Evolutionary conservation across 1,139 yeast species (phyloP), one percentile per base, ranked within the genome.

Genomic region (Blastobotrys niveus): DNA sequence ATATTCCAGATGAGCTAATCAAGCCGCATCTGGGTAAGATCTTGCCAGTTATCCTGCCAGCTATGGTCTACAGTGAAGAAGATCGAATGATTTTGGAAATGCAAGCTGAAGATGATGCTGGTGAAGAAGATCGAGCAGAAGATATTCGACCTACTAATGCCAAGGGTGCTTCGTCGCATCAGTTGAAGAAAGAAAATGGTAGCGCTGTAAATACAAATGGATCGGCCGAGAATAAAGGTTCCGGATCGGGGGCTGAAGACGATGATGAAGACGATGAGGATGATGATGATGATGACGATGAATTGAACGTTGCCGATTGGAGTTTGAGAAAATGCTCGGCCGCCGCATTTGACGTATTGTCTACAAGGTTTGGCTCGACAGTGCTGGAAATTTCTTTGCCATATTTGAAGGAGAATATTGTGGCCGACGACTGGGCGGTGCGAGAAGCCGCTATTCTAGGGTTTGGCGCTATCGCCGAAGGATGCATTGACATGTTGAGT

Each of bases 371-470:
- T 48, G 91, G 96, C 0, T 73, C 72, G 7, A 79, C 77, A 48
- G 91, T 87, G 2, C 69, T 89, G 40, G 70, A 73, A 30, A 71
- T 77, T 12, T 73, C 87, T 1, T 71, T 89, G 52, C 97, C 98
- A 2, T 68, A 82, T 18, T 70, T 91, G 45, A 85, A 85, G 60
- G 79, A 77, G 42, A 77, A 80, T 47, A 78, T 91, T 45, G 74
- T 76, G 5, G 76, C 87, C 1, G 66, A 71, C 3, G 77, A 81
- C 48, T 91, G 98, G 98, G 85, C 85, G 33, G 77, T 83, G 12
- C 76, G 96, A 50, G 98, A 91, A 62, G 95, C 96, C 1, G 81
- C 96, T 1, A 89, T 91, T 31, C 72, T 91, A 43, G 96, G 97
- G 1, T 77, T 91, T 61, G 98, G 98, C 48, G 98, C 98, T 25